These are phyloP conservation scores for Collybia sordida DNA, from an alignment of 768 basidiomycete genomes.

Conservation along the genomic window DNA sequence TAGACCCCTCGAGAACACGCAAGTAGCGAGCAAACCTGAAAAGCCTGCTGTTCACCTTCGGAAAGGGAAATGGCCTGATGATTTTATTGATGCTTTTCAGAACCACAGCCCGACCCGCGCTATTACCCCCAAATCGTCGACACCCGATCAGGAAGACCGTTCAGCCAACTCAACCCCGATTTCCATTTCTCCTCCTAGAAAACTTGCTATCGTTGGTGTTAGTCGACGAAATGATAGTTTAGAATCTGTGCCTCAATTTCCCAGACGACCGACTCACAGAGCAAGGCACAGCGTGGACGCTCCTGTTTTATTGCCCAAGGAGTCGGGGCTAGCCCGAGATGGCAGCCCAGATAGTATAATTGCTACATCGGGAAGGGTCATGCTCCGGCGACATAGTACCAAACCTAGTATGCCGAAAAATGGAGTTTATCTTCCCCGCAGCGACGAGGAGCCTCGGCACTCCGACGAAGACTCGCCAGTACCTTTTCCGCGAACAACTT, in stretches of 20 bases:
- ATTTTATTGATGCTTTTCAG: constrained; percentile 66
- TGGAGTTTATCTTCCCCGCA: constrained; percentile 45
- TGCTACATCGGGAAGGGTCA: constrained; percentile 37
- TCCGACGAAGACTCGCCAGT: constrained; percentile 43
- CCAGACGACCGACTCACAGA: constrained; percentile 62
- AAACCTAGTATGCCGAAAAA: constrained; percentile 42
- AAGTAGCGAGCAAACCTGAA: constrained; percentile 21
- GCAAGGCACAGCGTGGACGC: constrained; percentile 64
- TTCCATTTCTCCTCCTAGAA: constrained; percentile 49
- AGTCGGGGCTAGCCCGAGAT: constrained; percentile 48
- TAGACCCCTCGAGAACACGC: constrained; percentile 20
- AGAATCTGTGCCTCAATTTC: constrained; percentile 47
- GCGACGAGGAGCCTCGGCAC: constrained; percentile 30
- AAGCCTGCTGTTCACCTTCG: constrained; percentile 55
- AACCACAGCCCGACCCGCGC: constrained; percentile 27
- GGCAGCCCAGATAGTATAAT: constrained; percentile 55
- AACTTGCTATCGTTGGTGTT: constrained; percentile 53
- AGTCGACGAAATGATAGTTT: constrained; percentile 43
- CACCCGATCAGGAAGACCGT: constrained; percentile 21
- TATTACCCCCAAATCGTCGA: constrained; percentile 26
- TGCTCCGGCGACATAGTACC: constrained; percentile 59
- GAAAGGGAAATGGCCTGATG: constrained; percentile 84
- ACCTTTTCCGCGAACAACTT: constrained; percentile 65
- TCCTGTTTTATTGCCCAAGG: constrained; percentile 48
- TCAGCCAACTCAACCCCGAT: constrained; percentile 26